A percentile compares a stretch with the other conserved stretches of the same genome.
phyloP scores from a whole-genome alignment of 345 rosid genomes.

The Turnera subulata region DNA sequence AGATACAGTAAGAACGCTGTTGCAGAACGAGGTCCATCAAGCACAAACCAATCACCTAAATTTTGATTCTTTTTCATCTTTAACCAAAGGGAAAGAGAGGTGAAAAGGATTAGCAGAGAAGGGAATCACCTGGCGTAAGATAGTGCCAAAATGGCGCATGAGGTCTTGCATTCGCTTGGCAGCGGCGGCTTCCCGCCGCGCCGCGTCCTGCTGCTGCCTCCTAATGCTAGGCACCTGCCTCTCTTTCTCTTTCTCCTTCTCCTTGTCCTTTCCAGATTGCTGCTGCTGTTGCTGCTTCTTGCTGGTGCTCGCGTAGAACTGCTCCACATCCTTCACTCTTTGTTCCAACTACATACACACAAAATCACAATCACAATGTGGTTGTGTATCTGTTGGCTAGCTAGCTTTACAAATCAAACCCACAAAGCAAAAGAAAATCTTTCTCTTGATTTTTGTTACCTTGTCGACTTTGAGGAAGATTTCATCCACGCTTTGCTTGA shows the following conservation, averaged over 20 bases:
- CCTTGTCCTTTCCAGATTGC: constrained; percentile 13
- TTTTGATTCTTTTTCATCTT: no score
- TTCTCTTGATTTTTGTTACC: constrained; percentile 3
- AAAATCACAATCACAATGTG: no score
- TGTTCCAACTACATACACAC: constrained; percentile 53
- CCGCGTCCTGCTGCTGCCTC: constrained; percentile 75
- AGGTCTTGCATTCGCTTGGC: constrained; percentile 97
- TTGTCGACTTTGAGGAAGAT: constrained; percentile 21
- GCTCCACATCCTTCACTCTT: constrained; percentile 68
- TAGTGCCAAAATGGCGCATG: constrained; percentile 81
- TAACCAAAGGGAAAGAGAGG: no score
- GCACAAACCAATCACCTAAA: no score
- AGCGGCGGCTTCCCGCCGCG: constrained; percentile 75
- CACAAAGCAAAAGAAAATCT: background rate
- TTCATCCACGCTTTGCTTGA: constrained; percentile 22
- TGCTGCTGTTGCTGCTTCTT: constrained; percentile 46
- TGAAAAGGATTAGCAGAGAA: background rate
- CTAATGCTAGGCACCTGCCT: constrained; percentile 56
- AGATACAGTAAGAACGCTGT: no score
- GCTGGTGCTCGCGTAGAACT: constrained; percentile 45
- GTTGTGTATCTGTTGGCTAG: no score
- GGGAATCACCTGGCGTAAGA: constrained; percentile 55
- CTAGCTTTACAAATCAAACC: no score
- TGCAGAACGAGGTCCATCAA: constrained; percentile 1
- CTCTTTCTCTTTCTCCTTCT: constrained; percentile 58